Evolutionary conservation across 164 flowering plant species (phyloP).

Genomic region (Platanus orientalis): DNA sequence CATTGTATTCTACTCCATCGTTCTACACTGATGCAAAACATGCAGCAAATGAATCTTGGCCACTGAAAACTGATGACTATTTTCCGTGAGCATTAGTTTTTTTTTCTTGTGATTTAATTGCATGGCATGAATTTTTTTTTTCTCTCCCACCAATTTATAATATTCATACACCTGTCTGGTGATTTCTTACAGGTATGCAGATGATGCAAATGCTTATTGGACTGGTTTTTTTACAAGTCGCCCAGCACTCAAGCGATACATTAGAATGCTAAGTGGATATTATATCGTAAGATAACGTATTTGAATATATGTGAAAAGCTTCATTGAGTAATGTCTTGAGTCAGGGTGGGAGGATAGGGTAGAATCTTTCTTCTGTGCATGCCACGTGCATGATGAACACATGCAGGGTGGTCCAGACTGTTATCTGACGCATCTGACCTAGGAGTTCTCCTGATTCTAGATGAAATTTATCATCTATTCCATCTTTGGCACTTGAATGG

Average conservation of each 20-base stretch:
- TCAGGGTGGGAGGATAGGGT: not conserved
- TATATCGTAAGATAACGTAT: constrained; percentile 53
- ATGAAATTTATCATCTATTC: not conserved
- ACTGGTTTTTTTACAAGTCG: constrained; percentile 93
- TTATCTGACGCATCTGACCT: not conserved
- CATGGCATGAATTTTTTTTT: not conserved
- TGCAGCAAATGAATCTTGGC: constrained; percentile 68
- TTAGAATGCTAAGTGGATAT: constrained; percentile 77
- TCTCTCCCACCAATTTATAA: constrained; percentile 2
- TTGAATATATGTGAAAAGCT: not conserved
- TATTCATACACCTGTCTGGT: not conserved
- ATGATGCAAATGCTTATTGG: constrained; percentile 73
- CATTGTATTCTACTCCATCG: constrained; percentile 89
- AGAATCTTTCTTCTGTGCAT: not conserved
- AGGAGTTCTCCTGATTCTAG: not conserved
- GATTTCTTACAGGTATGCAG: constrained; percentile 64
- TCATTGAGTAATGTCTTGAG: not conserved
- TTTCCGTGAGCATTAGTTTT: constrained; percentile 62
- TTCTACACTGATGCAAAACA: constrained; percentile 73
- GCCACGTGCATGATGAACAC: not conserved
- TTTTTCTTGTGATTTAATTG: not conserved
- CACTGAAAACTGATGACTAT: constrained; percentile 75
- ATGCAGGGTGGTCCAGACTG: not conserved
- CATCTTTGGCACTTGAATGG: not conserved
- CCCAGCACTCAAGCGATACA: constrained; percentile 76